These are phyloP conservation scores for Debaryomycetaceae sp. DNA, from an alignment of 1,139 yeast species.

Conservation along the genomic window DNA sequence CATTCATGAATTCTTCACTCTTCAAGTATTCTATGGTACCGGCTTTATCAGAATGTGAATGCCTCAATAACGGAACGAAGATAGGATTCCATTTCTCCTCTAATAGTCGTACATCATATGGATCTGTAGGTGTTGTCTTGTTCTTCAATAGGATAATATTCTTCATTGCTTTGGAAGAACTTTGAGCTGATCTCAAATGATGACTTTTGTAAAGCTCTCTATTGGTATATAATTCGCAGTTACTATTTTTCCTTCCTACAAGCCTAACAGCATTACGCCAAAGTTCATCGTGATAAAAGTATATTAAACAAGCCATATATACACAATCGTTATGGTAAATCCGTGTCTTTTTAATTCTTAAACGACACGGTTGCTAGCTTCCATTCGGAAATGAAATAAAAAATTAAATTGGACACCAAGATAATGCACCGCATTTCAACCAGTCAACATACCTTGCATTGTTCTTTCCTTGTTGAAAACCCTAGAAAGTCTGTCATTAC, in stretches of 20 bases:
- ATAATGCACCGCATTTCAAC: not conserved
- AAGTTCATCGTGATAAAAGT: no score
- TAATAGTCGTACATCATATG: constrained; percentile 46
- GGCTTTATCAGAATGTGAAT: constrained; percentile 49
- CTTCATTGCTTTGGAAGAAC: not conserved
- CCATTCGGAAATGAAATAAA: no score
- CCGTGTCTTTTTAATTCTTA: no score
- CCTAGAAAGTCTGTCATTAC: constrained; percentile 63
- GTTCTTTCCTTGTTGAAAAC: constrained; percentile 33
- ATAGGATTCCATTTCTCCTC: constrained; percentile 34
- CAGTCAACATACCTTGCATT: not conserved
- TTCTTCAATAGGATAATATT: constrained; percentile 56
- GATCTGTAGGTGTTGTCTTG: constrained; percentile 62
- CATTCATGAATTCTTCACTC: constrained; percentile 34
- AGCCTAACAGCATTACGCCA: no score
- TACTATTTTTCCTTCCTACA: no score
- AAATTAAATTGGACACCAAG: not conserved
- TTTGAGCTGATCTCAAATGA: not conserved
- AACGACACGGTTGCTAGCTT: no score
- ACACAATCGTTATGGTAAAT: no score
- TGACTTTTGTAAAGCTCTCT: not conserved
- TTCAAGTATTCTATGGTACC: constrained; percentile 41
- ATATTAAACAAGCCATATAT: no score
- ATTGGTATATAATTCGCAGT: not conserved
- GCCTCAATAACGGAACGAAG: constrained; percentile 70